These are phyloP conservation scores for Lepidium sativum DNA, from an alignment of 345 rosid species.

Conservation along the genomic window DNA sequence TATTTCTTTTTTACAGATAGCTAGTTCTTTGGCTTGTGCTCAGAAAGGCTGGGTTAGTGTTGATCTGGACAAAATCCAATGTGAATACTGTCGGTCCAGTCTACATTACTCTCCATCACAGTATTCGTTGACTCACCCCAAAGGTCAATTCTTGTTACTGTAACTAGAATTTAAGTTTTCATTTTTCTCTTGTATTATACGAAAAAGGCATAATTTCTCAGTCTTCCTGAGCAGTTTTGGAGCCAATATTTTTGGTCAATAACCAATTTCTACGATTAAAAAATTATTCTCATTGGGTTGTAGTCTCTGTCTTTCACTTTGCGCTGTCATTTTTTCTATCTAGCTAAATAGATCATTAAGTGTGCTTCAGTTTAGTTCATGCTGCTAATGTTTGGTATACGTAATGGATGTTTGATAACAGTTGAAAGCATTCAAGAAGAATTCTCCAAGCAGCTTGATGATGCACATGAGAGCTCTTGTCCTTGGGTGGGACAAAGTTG, in stretches of 20 bases:
- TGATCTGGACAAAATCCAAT: constrained; percentile 29
- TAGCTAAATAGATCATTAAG: not conserved
- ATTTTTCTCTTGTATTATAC: not conserved
- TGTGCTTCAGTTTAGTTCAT: not conserved
- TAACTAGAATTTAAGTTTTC: not conserved
- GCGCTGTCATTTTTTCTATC: not conserved
- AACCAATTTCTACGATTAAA: not conserved
- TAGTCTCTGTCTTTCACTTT: not conserved
- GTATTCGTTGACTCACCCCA: constrained; percentile 2
- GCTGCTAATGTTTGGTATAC: not conserved
- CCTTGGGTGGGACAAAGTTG: constrained; percentile 92
- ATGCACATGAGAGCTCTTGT: constrained; percentile 65
- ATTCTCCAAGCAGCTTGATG: constrained; percentile 85
- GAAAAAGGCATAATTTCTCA: not conserved
- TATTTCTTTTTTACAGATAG: constrained; percentile 15
- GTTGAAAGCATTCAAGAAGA: constrained; percentile 52
- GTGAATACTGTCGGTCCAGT: constrained; percentile 28
- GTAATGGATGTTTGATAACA: constrained; percentile 27
- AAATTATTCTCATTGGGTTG: not conserved
- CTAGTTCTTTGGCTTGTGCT: constrained; percentile 35
- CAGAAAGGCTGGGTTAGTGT: constrained; percentile 37
- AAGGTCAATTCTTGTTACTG: constrained; percentile 20
- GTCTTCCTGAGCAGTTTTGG: not conserved
- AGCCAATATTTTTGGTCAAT: not conserved
- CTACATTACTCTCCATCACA: constrained; percentile 21